Base-by-base conservation (phyloP, 768 basidiomycete genomes). In the Amanita jacksonii region DNA sequence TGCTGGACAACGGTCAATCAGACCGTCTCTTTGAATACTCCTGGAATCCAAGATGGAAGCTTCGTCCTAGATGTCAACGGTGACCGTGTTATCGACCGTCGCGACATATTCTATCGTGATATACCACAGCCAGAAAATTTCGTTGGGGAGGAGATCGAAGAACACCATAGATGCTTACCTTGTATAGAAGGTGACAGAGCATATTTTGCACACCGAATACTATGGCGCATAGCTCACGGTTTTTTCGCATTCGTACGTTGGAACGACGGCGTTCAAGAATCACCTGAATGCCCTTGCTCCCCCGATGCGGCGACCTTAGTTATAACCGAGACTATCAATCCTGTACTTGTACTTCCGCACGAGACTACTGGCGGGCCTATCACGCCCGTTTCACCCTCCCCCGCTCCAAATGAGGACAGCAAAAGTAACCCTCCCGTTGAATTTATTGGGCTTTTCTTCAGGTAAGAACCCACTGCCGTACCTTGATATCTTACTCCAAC, bases 1-100 rank as follows among this genome's bases (percentile, higher is more conserved):
- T 64, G 57, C 30, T 91, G 86, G 87, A 88, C 87, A 32, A 73
- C 63, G 27, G 64, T 89, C 16, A 52, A 56, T n/a, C 87, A 90
- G 57, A 80, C 74, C 1, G 76, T 89, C 18, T 55, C 59, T 31
- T 68, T 90, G 41, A 90, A 89, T 53, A 83, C 81, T 0, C 85
- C 85, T 0, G 87, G 87, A 5, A 40, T 63, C 47, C 76, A 73
- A 47, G 74, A 90, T 52, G 86, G 87, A 3, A 55, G 51, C 0
- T 86, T 90, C 56, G 54, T 56, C 15, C 68, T 90, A 8, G 68
- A 74, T 25, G 79, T 85, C n/a, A 62, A 88, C 49, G 83, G 80
- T 0, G 49, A 58, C 44, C 53, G 51, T n/a, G 70, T 68, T 8
- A 73, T 88, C 22, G 55, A 68, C 20, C 65, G 77, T 8, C 52